A percentile compares a stretch with the other conserved stretches of the same genome.
Conservation (phyloP, 2,329 filamentous ascomycete species). For the Verticillium isaacii region DNA sequence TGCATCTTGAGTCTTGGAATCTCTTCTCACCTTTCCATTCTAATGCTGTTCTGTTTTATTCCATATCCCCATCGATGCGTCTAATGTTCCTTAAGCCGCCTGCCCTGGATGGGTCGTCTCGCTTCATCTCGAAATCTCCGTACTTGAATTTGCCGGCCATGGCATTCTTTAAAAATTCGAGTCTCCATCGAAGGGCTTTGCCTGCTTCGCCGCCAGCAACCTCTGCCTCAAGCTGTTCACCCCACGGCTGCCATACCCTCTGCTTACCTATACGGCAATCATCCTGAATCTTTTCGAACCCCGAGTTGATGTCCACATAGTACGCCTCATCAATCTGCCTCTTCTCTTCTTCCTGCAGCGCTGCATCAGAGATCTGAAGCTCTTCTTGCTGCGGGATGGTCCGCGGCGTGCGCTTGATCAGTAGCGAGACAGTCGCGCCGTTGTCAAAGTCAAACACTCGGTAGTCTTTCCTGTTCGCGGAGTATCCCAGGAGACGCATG, state of each 20-base stretch:
- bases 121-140: not conserved
- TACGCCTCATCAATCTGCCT: not conserved
- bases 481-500: not conserved
- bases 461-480: not conserved
- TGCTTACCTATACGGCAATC: not conserved
- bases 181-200: not conserved
- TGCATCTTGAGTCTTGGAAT: too few relatives aligned
- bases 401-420: not conserved
- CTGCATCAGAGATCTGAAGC: not conserved
- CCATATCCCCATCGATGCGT: too few relatives aligned
- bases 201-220: not conserved
- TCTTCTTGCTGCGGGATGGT: not conserved
- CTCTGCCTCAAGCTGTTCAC: not conserved
- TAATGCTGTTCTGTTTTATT: too few relatives aligned
- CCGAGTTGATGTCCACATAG: not conserved
- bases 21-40: too few relatives aligned
- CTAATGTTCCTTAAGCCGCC: too few relatives aligned
- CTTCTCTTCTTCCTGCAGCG: not conserved
- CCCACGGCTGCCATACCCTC: not conserved
- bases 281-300: not conserved
- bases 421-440: not conserved
- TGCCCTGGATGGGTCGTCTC: too few relatives aligned
- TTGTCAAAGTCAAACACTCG: constrained; percentile 1
- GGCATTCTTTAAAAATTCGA: not conserved
- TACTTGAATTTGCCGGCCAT: not conserved